Evolutionary conservation across 306 rosid genomes (phyloP).

Genomic region (Glycyrrhiza uralensis): DNA sequence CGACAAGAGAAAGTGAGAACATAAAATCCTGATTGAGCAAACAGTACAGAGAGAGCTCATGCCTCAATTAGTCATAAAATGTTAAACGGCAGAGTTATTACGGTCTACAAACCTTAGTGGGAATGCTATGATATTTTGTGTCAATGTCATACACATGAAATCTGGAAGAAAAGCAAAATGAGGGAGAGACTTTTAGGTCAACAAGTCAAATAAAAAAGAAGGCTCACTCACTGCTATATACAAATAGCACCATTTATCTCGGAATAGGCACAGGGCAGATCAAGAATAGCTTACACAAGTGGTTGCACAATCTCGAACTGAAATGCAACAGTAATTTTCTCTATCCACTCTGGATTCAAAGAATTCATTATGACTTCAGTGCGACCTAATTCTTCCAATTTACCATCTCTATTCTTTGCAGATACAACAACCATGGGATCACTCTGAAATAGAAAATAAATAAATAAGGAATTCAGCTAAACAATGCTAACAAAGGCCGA

Average conservation of each 20-base stretch:
- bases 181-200: neutral
- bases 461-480: neutral
- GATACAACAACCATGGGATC: conserved; percentile 78
- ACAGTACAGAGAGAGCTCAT: neutral
- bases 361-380: conserved; percentile 76
- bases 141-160: conserved; percentile 80
- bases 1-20: neutral
- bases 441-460: conserved; percentile 37
- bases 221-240: neutral
- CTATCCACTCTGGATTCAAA: conserved; percentile 74
- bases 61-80: neutral
- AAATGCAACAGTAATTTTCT: conserved; percentile 59
- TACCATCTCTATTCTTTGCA: conserved; percentile 53
- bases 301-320: conserved; percentile 80
- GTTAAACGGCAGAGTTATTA: neutral
- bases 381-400: conserved; percentile 71
- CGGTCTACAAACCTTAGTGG: conserved; percentile 58
- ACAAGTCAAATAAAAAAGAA: neutral
- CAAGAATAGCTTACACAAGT: conserved; percentile 52
- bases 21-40: neutral
- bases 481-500: neutral
- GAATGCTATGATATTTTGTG: conserved; percentile 54
- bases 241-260: neutral
- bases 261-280: neutral
- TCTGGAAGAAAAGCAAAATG: conserved; percentile 35